Conservation (phyloP, 768 basidiomycete genomes). For the Tricholoma furcatifolium region DNA sequence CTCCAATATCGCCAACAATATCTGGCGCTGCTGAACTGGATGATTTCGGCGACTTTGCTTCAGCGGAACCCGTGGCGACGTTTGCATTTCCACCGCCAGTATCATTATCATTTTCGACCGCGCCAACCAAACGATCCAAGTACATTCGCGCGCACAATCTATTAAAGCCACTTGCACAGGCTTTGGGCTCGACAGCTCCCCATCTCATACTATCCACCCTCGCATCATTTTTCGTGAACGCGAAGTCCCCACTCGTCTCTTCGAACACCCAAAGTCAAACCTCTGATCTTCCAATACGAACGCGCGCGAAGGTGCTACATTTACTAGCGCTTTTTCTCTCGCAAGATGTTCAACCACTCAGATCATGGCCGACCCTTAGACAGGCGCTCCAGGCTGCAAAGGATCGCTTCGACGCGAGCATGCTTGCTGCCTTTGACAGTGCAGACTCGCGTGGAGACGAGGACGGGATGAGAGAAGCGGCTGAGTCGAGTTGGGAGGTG, state of each 20-base stretch:
- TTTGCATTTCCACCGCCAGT: slow-evolving; percentile 19
- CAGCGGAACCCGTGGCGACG: slow-evolving; percentile 7
- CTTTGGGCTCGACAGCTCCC: slow-evolving; percentile 56
- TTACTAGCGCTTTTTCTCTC: slow-evolving; percentile 78
- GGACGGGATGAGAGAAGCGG: slow-evolving; percentile 73
- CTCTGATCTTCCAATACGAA: slow-evolving; percentile 37
- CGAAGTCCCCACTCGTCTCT: neutral
- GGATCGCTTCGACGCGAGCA: slow-evolving; percentile 84
- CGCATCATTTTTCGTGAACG: slow-evolving; percentile 35
- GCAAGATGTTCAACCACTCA: slow-evolving; percentile 64
- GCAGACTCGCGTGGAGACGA: slow-evolving; percentile 79
- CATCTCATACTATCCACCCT: slow-evolving; percentile 67
- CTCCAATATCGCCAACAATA: slow-evolving; percentile 5
- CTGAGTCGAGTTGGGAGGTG: slow-evolving; percentile 84
- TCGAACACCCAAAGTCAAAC: neutral
- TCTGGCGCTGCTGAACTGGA: slow-evolving; percentile 13
- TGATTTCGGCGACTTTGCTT: slow-evolving; percentile 19
- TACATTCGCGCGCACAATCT: slow-evolving; percentile 68
- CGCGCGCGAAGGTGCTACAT: slow-evolving; percentile 68
- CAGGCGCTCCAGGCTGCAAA: slow-evolving; percentile 71
- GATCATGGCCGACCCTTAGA: slow-evolving; percentile 60
- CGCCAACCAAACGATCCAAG: slow-evolving; percentile 33
- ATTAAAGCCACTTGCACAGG: slow-evolving; percentile 55
- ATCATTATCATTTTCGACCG: slow-evolving; percentile 15
- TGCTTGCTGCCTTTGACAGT: slow-evolving; percentile 87